phyloP scores from a whole-genome alignment of 179 eudicot species.

The Beta macrorhiza region DNA sequence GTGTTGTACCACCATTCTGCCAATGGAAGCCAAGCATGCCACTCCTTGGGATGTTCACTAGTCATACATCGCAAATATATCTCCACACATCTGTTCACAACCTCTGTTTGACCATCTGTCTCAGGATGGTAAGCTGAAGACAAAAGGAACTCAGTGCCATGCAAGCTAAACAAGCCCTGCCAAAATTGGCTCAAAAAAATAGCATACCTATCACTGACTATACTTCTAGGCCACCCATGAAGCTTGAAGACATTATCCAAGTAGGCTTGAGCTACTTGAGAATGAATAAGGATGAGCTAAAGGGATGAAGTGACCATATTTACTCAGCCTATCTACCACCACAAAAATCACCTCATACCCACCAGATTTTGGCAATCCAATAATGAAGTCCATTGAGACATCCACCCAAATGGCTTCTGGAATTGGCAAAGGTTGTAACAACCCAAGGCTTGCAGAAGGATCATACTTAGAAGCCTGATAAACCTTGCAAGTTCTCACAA shows the following conservation, averaged over 20 bases:
- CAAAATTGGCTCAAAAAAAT: neutral
- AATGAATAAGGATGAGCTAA: too few relatives aligned
- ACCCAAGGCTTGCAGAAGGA: too few relatives aligned
- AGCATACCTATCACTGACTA: neutral
- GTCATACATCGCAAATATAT: neutral
- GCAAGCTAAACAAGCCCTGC: neutral
- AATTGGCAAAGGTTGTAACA: neutral
- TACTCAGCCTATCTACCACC: neutral
- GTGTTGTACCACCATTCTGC: slow-evolving; percentile 2
- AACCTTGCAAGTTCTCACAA: too few relatives aligned
- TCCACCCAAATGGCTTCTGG: neutral
- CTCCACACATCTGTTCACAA: neutral
- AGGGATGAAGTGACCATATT: too few relatives aligned
- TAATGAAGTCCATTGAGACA: neutral
- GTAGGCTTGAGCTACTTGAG: too few relatives aligned
- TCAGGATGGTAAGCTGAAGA: neutral
- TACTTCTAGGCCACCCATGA: neutral
- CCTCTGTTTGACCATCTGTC: neutral
- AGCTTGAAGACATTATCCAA: too few relatives aligned
- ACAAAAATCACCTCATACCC: neutral
- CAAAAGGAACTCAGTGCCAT: neutral
- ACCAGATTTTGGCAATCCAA: neutral
- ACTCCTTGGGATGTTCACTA: neutral
- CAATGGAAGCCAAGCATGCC: neutral
- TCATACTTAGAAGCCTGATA: neutral